Evolutionary conservation across 176 grass and related monocot species (phyloP).

Genomic region (Lolium rigidum): DNA sequence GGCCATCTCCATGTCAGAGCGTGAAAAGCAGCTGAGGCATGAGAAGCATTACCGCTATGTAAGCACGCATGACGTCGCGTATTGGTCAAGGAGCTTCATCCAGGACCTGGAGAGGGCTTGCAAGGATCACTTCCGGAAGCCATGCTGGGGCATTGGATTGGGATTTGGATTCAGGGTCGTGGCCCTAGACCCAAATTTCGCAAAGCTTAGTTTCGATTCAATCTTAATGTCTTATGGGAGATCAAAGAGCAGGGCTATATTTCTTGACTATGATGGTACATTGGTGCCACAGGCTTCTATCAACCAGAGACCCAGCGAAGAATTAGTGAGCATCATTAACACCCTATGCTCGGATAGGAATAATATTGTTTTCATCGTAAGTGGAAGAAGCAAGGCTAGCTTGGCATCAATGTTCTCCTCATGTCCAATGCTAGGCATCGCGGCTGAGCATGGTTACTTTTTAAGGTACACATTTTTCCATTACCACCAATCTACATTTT

Average conservation of each 20-base stretch:
- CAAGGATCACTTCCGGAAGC: slow-evolving; percentile 84
- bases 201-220: slow-evolving; percentile 77
- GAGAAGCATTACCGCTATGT: slow-evolving; percentile 87
- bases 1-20: slow-evolving; percentile 65
- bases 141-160: slow-evolving; percentile 87
- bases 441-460: slow-evolving; percentile 85
- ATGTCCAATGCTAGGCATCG: slow-evolving; percentile 76
- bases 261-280: slow-evolving; percentile 91
- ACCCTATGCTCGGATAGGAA: slow-evolving; percentile 64
- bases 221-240: slow-evolving; percentile 79
- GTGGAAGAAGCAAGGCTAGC: slow-evolving; percentile 64
- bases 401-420: slow-evolving; percentile 61
- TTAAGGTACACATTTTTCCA: slow-evolving; percentile 56
- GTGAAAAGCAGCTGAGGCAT: slow-evolving; percentile 79
- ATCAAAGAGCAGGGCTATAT: slow-evolving; percentile 69
- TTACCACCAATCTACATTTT: neutral
- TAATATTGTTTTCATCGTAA: slow-evolving; percentile 75
- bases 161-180: slow-evolving; percentile 95
- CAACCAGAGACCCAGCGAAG: slow-evolving; percentile 60
- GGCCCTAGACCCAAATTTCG: slow-evolving; percentile 77
- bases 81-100: slow-evolving; percentile 78
- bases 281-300: slow-evolving; percentile 67
- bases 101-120: slow-evolving; percentile 85
- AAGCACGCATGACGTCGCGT: slow-evolving; percentile 78
- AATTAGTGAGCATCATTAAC: slow-evolving; percentile 71